A percentile compares a stretch with the other conserved stretches of the same genome.
Evolutionary conservation across 2,329 filamentous ascomycete species (phyloP).

Genomic region (Aspergillus uvarum): DNA sequence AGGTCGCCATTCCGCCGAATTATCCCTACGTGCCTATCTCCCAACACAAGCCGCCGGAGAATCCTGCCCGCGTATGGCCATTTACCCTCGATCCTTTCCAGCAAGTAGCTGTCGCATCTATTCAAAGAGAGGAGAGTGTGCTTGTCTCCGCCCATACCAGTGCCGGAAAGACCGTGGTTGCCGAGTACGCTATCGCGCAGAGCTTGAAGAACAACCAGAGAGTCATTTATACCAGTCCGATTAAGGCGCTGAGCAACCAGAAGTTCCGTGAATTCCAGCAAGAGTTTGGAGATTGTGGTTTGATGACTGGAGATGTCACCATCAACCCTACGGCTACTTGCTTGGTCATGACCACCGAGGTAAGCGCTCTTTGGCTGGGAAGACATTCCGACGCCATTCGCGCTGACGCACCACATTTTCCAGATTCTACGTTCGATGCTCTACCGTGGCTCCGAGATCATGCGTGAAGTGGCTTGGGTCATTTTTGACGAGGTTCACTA

Average conservation of each 20-base stretch:
- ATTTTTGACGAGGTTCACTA: conserved; percentile 99
- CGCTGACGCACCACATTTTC: conserved; percentile 11
- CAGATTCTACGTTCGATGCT: conserved; percentile 95
- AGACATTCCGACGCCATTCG: neutral
- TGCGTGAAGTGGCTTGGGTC: conserved; percentile 98
- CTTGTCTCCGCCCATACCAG: conserved; percentile 95
- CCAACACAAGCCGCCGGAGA: conserved; percentile 83
- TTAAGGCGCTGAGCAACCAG: conserved; percentile 97
- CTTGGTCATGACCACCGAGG: conserved; percentile 96
- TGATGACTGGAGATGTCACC: conserved; percentile 99
- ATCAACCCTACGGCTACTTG: conserved; percentile 98
- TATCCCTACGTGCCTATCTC: conserved; percentile 95
- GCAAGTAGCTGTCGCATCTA: conserved; percentile 88
- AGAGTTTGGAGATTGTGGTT: conserved; percentile 92
- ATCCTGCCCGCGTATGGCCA: conserved; percentile 78
- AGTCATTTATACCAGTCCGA: conserved; percentile 98
- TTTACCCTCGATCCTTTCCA: conserved; percentile 98
- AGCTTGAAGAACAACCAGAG: conserved; percentile 96
- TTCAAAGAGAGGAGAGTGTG: conserved; percentile 93
- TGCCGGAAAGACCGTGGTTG: conserved; percentile 96
- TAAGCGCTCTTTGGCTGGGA: conserved; percentile 22
- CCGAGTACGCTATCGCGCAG: conserved; percentile 96
- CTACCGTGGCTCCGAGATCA: conserved; percentile 97
- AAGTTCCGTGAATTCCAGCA: conserved; percentile 96
- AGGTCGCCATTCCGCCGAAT: conserved; percentile 90